phyloP scores from a whole-genome alignment of 139 green algal species.

The Desmodesmus armatus region DNA sequence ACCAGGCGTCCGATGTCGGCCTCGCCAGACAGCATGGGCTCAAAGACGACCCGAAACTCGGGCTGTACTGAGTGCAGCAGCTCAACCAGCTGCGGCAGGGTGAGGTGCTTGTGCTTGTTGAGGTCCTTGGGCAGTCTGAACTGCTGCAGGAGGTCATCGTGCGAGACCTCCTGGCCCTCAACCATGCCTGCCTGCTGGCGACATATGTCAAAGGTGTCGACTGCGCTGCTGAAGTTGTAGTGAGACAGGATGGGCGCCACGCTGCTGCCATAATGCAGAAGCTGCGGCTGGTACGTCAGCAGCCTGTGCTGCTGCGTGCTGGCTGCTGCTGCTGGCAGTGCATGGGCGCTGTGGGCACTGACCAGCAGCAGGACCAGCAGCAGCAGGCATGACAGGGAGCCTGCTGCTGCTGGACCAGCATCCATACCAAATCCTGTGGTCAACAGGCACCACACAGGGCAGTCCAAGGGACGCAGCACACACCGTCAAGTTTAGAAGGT shows the following conservation, averaged over 20 bases:
- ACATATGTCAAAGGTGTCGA: constrained; percentile 48
- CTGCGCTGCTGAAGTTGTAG: constrained; percentile 34
- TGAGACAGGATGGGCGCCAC: neutral
- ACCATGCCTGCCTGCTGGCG: neutral
- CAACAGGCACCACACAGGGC: too few relatives aligned
- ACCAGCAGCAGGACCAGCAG: constrained; percentile 4
- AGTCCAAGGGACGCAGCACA: too few relatives aligned
- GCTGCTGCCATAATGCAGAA: too few relatives aligned
- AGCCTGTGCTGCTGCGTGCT: neutral
- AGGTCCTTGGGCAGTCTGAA: constrained; percentile 40
- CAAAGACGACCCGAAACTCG: constrained; percentile 13
- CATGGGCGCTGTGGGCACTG: neutral
- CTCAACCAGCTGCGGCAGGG: constrained; percentile 13
- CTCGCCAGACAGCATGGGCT: constrained; percentile 45
- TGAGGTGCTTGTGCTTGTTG: neutral
- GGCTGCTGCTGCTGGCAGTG: too few relatives aligned
- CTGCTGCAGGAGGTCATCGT: constrained; percentile 33
- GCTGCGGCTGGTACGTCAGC: too few relatives aligned
- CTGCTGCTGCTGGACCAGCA: neutral
- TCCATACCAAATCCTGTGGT: too few relatives aligned
- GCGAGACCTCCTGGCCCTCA: neutral
- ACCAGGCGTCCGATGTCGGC: constrained; percentile 23
- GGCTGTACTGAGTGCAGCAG: constrained; percentile 27
- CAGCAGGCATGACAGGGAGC: neutral
- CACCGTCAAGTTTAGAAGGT: too few relatives aligned